These are phyloP conservation scores for Salpingoeca rosetta DNA, from an alignment of 78 protist genomes.

Conservation along the genomic window DNA sequence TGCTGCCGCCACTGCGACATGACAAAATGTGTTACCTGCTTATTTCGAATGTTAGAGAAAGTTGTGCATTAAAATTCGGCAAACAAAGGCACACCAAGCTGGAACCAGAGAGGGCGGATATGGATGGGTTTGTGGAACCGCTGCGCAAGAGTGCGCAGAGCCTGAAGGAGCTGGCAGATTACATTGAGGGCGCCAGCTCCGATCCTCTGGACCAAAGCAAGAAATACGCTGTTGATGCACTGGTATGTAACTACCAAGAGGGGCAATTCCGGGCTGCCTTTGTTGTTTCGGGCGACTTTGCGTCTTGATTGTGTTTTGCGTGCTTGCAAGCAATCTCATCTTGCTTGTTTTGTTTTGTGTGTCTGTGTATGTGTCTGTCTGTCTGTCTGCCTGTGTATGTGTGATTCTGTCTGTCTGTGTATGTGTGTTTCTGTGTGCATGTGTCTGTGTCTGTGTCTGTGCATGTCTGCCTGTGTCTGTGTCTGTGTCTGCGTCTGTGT, in stretches of 20 bases:
- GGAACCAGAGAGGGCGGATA: background rate
- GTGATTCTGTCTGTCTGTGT: background rate
- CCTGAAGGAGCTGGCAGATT: background rate
- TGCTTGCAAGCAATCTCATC: background rate
- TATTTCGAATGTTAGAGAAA: background rate
- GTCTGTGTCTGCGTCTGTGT: background rate
- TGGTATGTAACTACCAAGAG: background rate
- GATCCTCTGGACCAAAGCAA: background rate
- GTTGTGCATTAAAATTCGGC: background rate
- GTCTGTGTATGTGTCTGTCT: constrained; percentile 1
- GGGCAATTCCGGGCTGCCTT: background rate
- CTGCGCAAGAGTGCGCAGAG: background rate
- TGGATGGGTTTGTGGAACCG: background rate
- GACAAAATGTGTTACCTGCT: background rate
- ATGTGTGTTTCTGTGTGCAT: background rate
- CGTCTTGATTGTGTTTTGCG: background rate
- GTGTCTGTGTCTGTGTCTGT: background rate
- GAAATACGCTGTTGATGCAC: background rate
- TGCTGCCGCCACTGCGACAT: background rate
- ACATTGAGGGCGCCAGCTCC: background rate
- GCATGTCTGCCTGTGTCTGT: background rate
- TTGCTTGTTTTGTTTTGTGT: background rate
- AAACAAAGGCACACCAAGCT: background rate
- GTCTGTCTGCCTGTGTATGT: background rate
- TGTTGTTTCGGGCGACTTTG: background rate